phyloP scores from a whole-genome alignment of 192 early-diverging fungal species.

The Backusella tuberculispora region DNA sequence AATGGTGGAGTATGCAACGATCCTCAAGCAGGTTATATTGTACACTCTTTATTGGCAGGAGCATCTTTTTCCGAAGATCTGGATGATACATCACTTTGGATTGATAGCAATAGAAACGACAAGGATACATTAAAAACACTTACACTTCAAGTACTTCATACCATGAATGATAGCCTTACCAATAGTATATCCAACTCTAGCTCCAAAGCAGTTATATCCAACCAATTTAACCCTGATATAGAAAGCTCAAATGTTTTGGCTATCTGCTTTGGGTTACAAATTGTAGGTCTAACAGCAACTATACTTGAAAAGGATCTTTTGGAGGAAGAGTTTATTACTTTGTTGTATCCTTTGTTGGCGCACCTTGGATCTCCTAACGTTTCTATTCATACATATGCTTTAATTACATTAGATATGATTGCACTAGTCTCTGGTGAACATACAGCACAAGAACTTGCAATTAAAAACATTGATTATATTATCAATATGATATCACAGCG shows the following conservation, averaged over 20 bases:
- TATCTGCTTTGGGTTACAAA: constrained; percentile 32
- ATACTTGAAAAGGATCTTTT: constrained; percentile 11
- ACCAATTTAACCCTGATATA: not conserved
- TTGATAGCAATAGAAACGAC: not conserved
- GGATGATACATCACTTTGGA: not conserved
- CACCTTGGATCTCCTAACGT: constrained; percentile 50
- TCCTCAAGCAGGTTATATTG: constrained; percentile 41
- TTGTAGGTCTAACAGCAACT: constrained; percentile 22
- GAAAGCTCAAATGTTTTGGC: constrained; percentile 20
- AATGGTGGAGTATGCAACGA: constrained; percentile 16
- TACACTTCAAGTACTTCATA: not conserved
- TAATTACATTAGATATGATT: constrained; percentile 46
- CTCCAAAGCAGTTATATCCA: not conserved
- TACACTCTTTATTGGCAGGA: constrained; percentile 42
- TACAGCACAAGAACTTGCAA: constrained; percentile 42
- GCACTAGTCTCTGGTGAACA: constrained; percentile 42
- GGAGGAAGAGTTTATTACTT: constrained; percentile 44
- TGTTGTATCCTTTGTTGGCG: constrained; percentile 49
- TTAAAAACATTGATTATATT: constrained; percentile 57
- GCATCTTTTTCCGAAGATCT: constrained; percentile 4
- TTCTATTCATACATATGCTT: constrained; percentile 45
- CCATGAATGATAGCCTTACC: not conserved
- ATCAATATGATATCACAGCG: constrained; percentile 51
- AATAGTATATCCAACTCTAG: not conserved
- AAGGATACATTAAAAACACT: not conserved